Evolutionary conservation across 768 basidiomycete species (phyloP).

Genomic region (Suillus lakei): DNA sequence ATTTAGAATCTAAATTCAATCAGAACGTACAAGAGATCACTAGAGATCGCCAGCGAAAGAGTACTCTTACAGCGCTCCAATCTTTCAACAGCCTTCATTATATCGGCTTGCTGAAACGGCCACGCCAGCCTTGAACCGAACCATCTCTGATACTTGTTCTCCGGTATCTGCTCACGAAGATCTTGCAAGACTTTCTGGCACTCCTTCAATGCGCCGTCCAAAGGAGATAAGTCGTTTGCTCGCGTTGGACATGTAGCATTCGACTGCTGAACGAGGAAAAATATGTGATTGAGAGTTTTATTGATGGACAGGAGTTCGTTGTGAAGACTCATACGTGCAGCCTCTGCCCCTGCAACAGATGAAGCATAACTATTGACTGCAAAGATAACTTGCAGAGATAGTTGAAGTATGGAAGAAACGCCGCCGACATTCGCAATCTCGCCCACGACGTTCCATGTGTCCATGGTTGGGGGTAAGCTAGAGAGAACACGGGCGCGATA

Average conservation of each 20-base stretch:
- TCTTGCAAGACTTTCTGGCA: not conserved
- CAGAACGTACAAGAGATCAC: not conserved
- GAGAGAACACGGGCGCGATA: not conserved
- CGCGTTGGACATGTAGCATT: not conserved
- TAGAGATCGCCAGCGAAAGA: not conserved
- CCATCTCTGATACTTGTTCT: not conserved
- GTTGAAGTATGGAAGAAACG: not conserved
- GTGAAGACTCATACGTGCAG: not conserved
- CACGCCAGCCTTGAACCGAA: not conserved
- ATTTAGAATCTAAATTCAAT: not conserved
- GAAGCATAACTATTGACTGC: constrained; percentile 2
- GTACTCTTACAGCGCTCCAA: not conserved
- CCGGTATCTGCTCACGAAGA: not conserved
- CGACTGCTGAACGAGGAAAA: not conserved
- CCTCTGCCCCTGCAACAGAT: not conserved
- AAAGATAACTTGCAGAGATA: not conserved
- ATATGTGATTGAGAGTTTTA: not conserved
- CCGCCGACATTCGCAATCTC: not conserved
- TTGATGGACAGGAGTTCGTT: not conserved
- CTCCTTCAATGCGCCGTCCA: not conserved
- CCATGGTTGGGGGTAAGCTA: not conserved
- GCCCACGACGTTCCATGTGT: not conserved
- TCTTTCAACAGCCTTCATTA: not conserved
- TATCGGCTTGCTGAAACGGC: not conserved
- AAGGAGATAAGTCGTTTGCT: not conserved